Base-by-base conservation (phyloP, 176 grass and related monocot genomes). In the Oryza glaberrima region DNA sequence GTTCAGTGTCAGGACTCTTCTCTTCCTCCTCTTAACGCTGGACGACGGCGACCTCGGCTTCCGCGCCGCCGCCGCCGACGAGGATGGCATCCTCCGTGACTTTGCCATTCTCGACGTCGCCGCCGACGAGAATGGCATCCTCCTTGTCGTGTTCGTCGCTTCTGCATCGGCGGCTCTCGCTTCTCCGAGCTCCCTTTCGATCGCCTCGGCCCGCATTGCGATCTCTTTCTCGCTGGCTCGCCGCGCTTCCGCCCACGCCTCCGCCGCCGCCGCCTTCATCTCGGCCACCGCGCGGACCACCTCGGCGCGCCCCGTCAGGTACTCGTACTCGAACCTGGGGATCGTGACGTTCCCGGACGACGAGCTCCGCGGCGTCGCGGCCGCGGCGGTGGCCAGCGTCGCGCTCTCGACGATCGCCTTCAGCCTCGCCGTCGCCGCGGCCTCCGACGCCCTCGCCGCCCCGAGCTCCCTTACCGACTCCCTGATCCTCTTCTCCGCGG, bases 251-350 rank as follows among this genome's bases (percentile, higher is more conserved):
- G 83, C 87, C 91, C 91, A 94, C 69, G 75, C 89, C 81, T 51
- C 69, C 26, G 81, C 87, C 36, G 87, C 91, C 15, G 81, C 89
- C 70, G 83, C 94, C 89, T 94, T 96, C 76, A 91, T 96, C 65
- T 90, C 91, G 2, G 89, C 94, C 15, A 93, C 75, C 43, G 63
- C 38, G 12, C 88, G 79, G 13, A 86, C 84, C 19, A 63, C 26
- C 61, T 77, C 86, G 10, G 48, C 78, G 10, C 87, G 79, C 19
- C 70, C 70, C 3, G 82, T 60, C 54, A 93, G 85, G 86, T 98
- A 98, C 70, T 98, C 90, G 81, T 89, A 94, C 83, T 98, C 93
- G 51, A 88, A 87, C 84, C 90, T 89, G 10, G 91, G 73, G 60
- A 98, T 75, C 13, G 86, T 89, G 14, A 95, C 43, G 67, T 86